Evolutionary conservation across 73 alveolate genomes (phyloP), one percentile per base, ranked within the genome.

Genomic region (Symbiodinium natans): DNA sequence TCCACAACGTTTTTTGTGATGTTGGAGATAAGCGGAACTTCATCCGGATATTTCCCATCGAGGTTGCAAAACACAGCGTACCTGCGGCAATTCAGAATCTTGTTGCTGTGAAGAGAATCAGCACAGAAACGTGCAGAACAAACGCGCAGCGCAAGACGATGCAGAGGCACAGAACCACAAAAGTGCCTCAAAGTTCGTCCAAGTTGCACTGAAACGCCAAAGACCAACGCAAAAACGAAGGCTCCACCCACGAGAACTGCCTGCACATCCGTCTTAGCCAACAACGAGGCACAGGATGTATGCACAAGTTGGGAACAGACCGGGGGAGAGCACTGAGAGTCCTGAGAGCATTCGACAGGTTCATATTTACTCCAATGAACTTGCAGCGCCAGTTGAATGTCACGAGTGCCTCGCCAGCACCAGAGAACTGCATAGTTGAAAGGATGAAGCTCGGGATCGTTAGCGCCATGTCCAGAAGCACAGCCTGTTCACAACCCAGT

Each of bases 401-500:
- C 36, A 29, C 38, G 34, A 48, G 29, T 40, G 40, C 94, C 94
- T 86, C 94, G 63, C n/a, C 39, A 27, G 68, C 73, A 13, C 94
- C 94, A 23, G 94, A 86, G 54, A 86, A 56, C 41, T 86, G 83
- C 94, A 86, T 42, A 41, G 41, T 27, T 77, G 94, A 86, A 31
- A 86, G 94, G 94, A 86, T 86, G 83, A 86, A 86, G 56, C 94
- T 86, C 17, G 94, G 94, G 36, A 86, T 27, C 6, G 94, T 86
- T n/a, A 86, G 94, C 27, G 94, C 94, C 94, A 86, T 86, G 83
- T 86, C 94, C 25, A 86, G 40, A 39, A 86, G 83, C 41, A 86
- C 94, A 2, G 94, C 94, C 94, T 86, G 52, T 33, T 29, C 0
- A 4, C 82, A n/a, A 29, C 71, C n/a, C 17, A 52, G 71, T 13